A percentile compares a stretch with the other conserved stretches of the same genome.
Conservation (phyloP, 208 protist genomes). For the Wallacemonas collosoma region DNA sequence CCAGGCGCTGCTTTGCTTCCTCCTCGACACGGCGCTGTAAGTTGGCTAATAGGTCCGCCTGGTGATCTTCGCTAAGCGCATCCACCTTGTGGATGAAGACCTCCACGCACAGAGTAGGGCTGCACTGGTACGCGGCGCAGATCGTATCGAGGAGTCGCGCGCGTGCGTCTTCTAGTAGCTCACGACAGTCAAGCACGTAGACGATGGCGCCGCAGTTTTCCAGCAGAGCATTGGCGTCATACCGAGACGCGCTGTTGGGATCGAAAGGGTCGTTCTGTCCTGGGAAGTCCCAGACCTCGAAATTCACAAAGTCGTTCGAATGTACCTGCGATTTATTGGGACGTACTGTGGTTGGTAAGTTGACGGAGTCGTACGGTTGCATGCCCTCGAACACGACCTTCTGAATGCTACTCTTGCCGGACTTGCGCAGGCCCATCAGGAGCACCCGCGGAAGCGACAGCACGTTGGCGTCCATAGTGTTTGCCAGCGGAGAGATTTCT, state of each 20-base stretch:
- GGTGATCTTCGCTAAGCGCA: slow-evolving; percentile 84
- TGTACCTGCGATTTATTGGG: slow-evolving; percentile 76
- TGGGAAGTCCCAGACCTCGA: slow-evolving; percentile 92
- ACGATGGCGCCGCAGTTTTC: slow-evolving; percentile 90
- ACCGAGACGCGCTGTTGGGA: slow-evolving; percentile 44
- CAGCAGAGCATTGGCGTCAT: slow-evolving; percentile 67
- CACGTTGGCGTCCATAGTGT: slow-evolving; percentile 31
- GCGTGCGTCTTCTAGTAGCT: slow-evolving; percentile 80
- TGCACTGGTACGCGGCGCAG: slow-evolving; percentile 71
- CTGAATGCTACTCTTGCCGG: slow-evolving; percentile 92
- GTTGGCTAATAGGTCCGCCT: slow-evolving; percentile 75
- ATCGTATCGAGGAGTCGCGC: slow-evolving; percentile 82
- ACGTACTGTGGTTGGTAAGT: slow-evolving; percentile 82
- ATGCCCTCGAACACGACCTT: slow-evolving; percentile 91
- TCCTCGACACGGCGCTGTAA: slow-evolving; percentile 83
- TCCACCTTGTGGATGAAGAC: slow-evolving; percentile 93
- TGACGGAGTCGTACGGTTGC: slow-evolving; percentile 83
- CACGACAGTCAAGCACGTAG: slow-evolving; percentile 88
- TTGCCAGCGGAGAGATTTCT: neutral
- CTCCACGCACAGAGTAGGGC: slow-evolving; percentile 78
- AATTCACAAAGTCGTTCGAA: slow-evolving; percentile 89
- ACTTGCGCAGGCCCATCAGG: slow-evolving; percentile 87
- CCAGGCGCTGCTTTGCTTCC: slow-evolving; percentile 76
- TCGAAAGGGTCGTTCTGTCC: slow-evolving; percentile 89
- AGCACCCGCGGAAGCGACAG: slow-evolving; percentile 83